Evolutionary conservation across 176 grass and related monocot species (phyloP).

Genomic region (Urochloa ruziziensis): DNA sequence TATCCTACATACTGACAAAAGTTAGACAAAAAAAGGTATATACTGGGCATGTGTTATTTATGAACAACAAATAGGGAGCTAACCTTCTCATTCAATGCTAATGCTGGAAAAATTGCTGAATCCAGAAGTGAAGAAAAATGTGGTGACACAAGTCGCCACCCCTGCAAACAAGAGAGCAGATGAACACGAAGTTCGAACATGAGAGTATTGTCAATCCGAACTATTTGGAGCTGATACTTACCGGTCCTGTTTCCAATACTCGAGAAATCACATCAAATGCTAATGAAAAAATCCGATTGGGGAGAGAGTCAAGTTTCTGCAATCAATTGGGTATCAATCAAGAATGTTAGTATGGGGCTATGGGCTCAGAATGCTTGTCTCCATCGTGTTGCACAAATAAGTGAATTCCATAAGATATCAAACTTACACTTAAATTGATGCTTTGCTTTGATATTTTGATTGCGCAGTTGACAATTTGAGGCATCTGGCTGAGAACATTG

Average conservation of each 20-base stretch:
- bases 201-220: neutral
- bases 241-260: constrained; percentile 82
- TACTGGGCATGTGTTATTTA: constrained; percentile 19
- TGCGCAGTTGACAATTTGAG: constrained; percentile 57
- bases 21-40: constrained; percentile 32
- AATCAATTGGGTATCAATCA: constrained; percentile 27
- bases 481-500: constrained; percentile 70
- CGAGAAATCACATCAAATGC: constrained; percentile 85
- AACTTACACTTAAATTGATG: constrained; percentile 76
- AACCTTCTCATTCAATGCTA: constrained; percentile 85
- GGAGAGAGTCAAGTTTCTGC: constrained; percentile 65
- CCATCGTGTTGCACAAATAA: constrained; percentile 25
- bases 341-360: neutral
- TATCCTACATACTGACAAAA: constrained; percentile 63
- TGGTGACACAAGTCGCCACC: constrained; percentile 89
- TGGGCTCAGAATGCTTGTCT: neutral
- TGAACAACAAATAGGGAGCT: constrained; percentile 1
- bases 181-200: constrained; percentile 27
- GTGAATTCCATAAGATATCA: constrained; percentile 25
- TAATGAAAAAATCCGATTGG: constrained; percentile 77
- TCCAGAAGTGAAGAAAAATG: constrained; percentile 85
- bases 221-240: constrained; percentile 48
- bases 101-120: constrained; percentile 75
- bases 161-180: constrained; percentile 51
- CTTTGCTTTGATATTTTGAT: constrained; percentile 79